A percentile compares a stretch with the other conserved stretches of the same genome.
Conservation (phyloP, 179 eudicot genomes). For the Amaranthus tricolor region DNA sequence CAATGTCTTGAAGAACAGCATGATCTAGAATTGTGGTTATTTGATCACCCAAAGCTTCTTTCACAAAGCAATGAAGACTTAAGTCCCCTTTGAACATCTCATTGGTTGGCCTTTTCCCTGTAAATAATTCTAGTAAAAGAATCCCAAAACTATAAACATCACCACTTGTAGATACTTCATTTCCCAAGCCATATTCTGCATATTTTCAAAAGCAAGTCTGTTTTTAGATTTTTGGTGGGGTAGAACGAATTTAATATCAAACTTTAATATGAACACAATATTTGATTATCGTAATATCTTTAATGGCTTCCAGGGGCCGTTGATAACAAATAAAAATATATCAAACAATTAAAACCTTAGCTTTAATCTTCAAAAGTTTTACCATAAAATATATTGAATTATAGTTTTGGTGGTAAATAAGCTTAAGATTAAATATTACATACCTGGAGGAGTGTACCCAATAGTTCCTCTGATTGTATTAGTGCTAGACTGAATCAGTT, state of each 20-base stretch:
- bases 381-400: too few relatives aligned
- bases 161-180: slow-evolving; percentile 21
- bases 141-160: slow-evolving; percentile 34
- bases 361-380: too few relatives aligned
- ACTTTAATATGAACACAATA: not conserved
- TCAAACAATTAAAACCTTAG: too few relatives aligned
- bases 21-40: slow-evolving; percentile 27
- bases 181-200: slow-evolving; percentile 36
- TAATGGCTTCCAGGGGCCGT: too few relatives aligned
- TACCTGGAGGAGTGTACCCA: slow-evolving; percentile 41
- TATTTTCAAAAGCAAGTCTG: not conserved
- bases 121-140: slow-evolving; percentile 33
- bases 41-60: slow-evolving; percentile 20
- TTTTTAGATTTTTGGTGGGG: too few relatives aligned
- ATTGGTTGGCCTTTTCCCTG: slow-evolving; percentile 36
- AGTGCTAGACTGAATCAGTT: slow-evolving; percentile 23
- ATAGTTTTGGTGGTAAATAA: not conserved
- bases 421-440: not conserved
- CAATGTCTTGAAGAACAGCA: slow-evolving; percentile 15
- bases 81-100: slow-evolving; percentile 14
- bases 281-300: not conserved
- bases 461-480: slow-evolving; percentile 32
- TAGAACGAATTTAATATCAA: too few relatives aligned
- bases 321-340: too few relatives aligned
- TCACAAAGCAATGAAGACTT: slow-evolving; percentile 28